Evolutionary conservation across 768 basidiomycete species (phyloP), one percentile per base, ranked within the genome.

Genomic region (Naematelia encephala): DNA sequence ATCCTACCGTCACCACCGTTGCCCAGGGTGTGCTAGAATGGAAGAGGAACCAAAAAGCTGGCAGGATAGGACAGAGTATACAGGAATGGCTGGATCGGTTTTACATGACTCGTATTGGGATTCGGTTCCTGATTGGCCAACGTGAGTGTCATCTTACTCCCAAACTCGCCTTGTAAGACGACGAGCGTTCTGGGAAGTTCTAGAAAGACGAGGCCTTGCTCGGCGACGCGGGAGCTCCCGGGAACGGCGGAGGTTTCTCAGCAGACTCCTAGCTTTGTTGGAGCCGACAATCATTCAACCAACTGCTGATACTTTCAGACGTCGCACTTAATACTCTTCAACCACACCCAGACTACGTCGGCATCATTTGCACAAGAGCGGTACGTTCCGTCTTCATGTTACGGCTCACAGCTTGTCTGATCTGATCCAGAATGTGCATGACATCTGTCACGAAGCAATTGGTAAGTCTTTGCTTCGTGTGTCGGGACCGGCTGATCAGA

Each of bases 361-460:
- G 96, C 8, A 97, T 99, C 71, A 98, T 98, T 72, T 96, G 91
- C 78, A 97, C 90, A 1, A 82, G 89, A 72, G 87, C 92, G 1
- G 87, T 89, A 63, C 66, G 87, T 82, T 11, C 19, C 23, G 39
- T n/a, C 13, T 23, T 26, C 10, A n/a, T 44, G n/a, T n/a, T n/a
- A n/a, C n/a, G n/a, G n/a, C n/a, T n/a, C n/a, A n/a, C 30, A 4
- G 10, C 4, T 46, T 3, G 19, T 47, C 66, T 70, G 46, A 63
- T 46, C 10, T 11, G 12, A n/a, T 19, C 30, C 69, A 89, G 85
- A 97, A 92, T 76, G 87, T 99, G 0, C 91, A 92, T 69, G 92
- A 98, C 72, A 96, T 97, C 63, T 87, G 94, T n/a, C 88, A 90
- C 71, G 96, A 99, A 81, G 90, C 94, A 0, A 97, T 98, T 67